These are phyloP conservation scores for Stachybotrys elegans DNA, from an alignment of 2,329 filamentous ascomycete species.

Conservation along the genomic window DNA sequence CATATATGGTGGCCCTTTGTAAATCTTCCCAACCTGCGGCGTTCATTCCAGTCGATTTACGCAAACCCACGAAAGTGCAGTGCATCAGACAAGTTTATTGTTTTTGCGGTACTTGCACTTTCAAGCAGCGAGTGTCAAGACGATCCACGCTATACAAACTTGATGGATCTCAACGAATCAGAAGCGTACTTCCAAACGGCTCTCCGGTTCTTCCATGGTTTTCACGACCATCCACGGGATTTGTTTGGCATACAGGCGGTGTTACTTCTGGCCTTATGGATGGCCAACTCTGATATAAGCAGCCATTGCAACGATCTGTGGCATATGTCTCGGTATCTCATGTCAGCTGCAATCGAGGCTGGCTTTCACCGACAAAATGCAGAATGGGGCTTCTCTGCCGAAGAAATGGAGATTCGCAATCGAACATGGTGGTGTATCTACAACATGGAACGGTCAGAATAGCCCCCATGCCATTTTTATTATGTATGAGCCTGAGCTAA, in stretches of 20 bases:
- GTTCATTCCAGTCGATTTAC: slow-evolving; percentile 10
- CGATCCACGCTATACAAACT: slow-evolving; percentile 7
- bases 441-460: slow-evolving; percentile 9
- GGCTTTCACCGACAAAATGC: slow-evolving; percentile 17
- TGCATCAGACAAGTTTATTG: slow-evolving; percentile 11
- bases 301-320: slow-evolving; percentile 18
- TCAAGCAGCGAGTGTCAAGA: slow-evolving; percentile 10
- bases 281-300: slow-evolving; percentile 14
- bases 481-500: too few relatives aligned
- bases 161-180: slow-evolving; percentile 17
- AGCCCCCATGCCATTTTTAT: background rate
- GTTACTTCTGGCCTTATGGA: slow-evolving; percentile 17
- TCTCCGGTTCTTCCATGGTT: slow-evolving; percentile 13
- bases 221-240: slow-evolving; percentile 13
- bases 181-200: slow-evolving; percentile 15
- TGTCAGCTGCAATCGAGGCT: slow-evolving; percentile 18
- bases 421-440: slow-evolving; percentile 19
- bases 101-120: slow-evolving; percentile 13
- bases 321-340: slow-evolving; percentile 18
- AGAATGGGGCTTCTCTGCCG: slow-evolving; percentile 12
- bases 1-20: slow-evolving; percentile 22
- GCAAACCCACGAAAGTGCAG: slow-evolving; percentile 9
- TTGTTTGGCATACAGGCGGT: slow-evolving; percentile 14
- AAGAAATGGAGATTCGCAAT: slow-evolving; percentile 15
- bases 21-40: slow-evolving; percentile 12